phyloP scores from a whole-genome alignment of 2,329 filamentous ascomycete species.

The Stachybotrys chartarum region DNA sequence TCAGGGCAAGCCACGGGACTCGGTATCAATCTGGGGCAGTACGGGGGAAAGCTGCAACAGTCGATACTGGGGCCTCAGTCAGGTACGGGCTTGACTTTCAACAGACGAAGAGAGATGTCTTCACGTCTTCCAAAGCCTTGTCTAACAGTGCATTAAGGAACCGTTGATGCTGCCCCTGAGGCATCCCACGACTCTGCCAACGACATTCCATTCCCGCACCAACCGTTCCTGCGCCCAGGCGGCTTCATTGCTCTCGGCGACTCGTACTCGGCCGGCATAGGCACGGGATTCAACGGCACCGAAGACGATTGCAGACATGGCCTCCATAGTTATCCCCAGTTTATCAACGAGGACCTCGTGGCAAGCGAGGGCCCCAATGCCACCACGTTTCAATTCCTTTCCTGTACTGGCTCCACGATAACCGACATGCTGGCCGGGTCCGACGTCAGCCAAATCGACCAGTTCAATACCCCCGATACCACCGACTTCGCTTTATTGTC shows the following conservation, averaged over 20 bases:
- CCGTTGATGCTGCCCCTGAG: no score
- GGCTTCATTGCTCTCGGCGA: constrained; percentile 38
- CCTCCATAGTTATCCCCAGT: constrained; percentile 30
- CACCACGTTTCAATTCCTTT: constrained; percentile 35
- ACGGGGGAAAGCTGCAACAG: not conserved
- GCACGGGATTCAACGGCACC: constrained; percentile 31
- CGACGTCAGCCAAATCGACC: constrained; percentile 32
- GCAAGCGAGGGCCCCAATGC: constrained; percentile 13
- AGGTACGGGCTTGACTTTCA: not conserved
- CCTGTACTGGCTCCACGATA: constrained; percentile 38
- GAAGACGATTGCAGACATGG: constrained; percentile 36
- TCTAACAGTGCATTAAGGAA: no score
- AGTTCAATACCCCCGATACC: constrained; percentile 27
- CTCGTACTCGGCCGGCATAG: constrained; percentile 41
- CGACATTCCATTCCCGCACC: constrained; percentile 4
- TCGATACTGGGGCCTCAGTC: not conserved
- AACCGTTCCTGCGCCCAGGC: constrained; percentile 7
- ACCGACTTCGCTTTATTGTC: constrained; percentile 37
- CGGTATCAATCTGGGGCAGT: not conserved
- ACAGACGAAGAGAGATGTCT: no score
- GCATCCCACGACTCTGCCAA: not conserved
- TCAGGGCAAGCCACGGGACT: not conserved
- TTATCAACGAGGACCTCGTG: constrained; percentile 31
- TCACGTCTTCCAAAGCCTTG: not conserved
- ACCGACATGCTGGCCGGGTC: constrained; percentile 28